Percentiles rank a stretch among this genome's conserved stretches.
phyloP scores from a whole-genome alignment of 2,329 filamentous ascomycete species.

The Diaporthe sp. region DNA sequence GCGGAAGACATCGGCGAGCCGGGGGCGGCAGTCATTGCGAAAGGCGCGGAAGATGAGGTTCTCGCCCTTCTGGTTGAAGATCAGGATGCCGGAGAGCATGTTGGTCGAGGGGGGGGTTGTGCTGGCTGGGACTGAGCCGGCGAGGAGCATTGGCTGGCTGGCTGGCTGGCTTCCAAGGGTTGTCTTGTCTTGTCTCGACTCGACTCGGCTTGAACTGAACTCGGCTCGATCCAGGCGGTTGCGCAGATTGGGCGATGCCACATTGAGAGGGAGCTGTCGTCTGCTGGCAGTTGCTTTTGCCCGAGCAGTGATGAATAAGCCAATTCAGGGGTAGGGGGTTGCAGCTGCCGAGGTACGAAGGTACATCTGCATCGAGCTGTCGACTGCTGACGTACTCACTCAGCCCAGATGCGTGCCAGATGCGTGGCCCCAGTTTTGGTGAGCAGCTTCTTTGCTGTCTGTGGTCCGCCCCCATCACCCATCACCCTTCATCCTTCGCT shows the following conservation, averaged over 20 bases:
- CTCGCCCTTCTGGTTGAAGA: conserved; percentile 99
- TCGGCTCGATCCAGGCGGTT: neutral
- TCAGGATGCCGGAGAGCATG: conserved; percentile 96
- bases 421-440: neutral
- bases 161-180: too few relatives aligned
- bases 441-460: neutral
- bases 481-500: neutral
- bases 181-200: neutral
- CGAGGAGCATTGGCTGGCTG: conserved; percentile 14
- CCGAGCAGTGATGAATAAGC: conserved; percentile 17
- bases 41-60: conserved; percentile 99
- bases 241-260: neutral
- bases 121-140: neutral
- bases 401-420: too few relatives aligned
- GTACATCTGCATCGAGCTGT: neutral
- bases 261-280: neutral
- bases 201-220: conserved; percentile 1
- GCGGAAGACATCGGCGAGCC: conserved; percentile 98
- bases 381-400: neutral
- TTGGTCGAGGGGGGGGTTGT: neutral
- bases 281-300: neutral
- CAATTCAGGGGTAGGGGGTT: conserved; percentile 22
- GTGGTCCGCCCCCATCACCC: neutral
- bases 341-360: neutral
- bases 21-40: conserved; percentile 96